phyloP scores from a whole-genome alignment of 2,329 filamentous ascomycete genomes.

The Xylariaceae sp. region DNA sequence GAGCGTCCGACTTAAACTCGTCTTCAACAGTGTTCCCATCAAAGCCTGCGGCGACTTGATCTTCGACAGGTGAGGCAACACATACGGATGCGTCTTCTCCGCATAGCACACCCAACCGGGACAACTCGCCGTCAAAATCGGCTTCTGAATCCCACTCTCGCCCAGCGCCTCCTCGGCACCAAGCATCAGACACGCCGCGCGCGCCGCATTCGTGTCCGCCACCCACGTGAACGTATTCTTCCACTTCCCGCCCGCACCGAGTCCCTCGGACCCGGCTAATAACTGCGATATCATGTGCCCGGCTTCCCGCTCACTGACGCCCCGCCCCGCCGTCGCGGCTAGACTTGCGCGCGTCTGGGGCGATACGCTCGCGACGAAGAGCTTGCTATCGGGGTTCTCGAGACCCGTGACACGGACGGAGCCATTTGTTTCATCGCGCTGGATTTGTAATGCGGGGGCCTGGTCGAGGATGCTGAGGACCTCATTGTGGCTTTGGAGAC shows the following conservation, averaged over 20 bases:
- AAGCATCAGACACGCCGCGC: conserved; percentile 77
- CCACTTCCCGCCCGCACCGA: conserved; percentile 64
- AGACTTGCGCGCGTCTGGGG: conserved; percentile 87
- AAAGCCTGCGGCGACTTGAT: conserved; percentile 93
- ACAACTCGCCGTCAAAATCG: conserved; percentile 82
- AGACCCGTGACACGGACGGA: conserved; percentile 44
- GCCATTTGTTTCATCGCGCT: conserved; percentile 29
- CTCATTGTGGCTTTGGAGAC: conserved; percentile 87
- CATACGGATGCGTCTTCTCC: conserved; percentile 93
- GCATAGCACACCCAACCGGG: conserved; percentile 99
- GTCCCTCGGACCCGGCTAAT: conserved; percentile 64
- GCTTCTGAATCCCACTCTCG: conserved; percentile 38
- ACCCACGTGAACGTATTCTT: conserved; percentile 82
- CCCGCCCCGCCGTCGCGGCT: conserved; percentile 72
- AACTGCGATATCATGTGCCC: conserved; percentile 79
- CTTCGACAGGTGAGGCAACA: conserved; percentile 82
- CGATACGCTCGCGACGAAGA: conserved; percentile 89
- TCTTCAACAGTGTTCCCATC: conserved; percentile 85
- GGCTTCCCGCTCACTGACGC: conserved; percentile 65
- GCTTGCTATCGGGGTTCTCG: conserved; percentile 57
- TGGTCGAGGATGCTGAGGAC: conserved; percentile 77
- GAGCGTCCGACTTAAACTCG: conserved; percentile 66
- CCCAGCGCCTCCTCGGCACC: conserved; percentile 65
- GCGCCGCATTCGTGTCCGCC: conserved; percentile 78
- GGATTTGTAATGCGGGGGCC: conserved; percentile 43